Conservation (phyloP, 2,329 filamentous ascomycete genomes). For the Aureobasidium sp. region DNA sequence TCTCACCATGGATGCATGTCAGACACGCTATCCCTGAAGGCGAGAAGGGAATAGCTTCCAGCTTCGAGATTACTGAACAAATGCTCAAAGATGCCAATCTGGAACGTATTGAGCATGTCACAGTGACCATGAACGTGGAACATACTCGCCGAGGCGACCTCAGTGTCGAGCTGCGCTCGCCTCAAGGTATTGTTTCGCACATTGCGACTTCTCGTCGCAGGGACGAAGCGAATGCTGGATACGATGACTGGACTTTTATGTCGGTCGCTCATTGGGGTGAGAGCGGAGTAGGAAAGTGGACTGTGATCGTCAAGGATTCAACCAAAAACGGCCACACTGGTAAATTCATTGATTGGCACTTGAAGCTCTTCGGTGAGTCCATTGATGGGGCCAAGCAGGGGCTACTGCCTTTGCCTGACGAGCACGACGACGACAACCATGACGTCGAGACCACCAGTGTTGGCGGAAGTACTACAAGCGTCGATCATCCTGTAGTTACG, state of each 20-base stretch:
- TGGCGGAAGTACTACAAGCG: slow-evolving; percentile 52
- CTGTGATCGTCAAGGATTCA: slow-evolving; percentile 79
- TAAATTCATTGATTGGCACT: slow-evolving; percentile 79
- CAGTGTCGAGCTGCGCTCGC: slow-evolving; percentile 84
- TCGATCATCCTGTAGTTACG: slow-evolving; percentile 38
- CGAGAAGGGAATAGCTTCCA: slow-evolving; percentile 64
- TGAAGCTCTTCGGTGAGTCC: slow-evolving; percentile 88
- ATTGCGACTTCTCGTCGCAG: slow-evolving; percentile 65
- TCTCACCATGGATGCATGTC: slow-evolving; percentile 89
- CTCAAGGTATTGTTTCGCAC: slow-evolving; percentile 71
- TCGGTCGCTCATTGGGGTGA: slow-evolving; percentile 97
- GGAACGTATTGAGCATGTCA: slow-evolving; percentile 84
- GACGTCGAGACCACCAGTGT: slow-evolving; percentile 50
- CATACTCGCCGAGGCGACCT: slow-evolving; percentile 84
- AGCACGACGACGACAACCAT: slow-evolving; percentile 76
- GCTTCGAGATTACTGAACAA: slow-evolving; percentile 72
- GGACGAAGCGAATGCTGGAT: slow-evolving; percentile 62
- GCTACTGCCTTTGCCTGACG: slow-evolving; percentile 71
- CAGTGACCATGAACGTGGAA: slow-evolving; percentile 92
- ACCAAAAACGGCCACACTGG: slow-evolving; percentile 68
- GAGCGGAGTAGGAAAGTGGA: slow-evolving; percentile 80
- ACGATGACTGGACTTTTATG: slow-evolving; percentile 98
- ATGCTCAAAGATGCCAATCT: slow-evolving; percentile 79
- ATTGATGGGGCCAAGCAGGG: slow-evolving; percentile 66
- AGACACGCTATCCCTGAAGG: slow-evolving; percentile 81